Evolutionary conservation across 805 yeast species (phyloP).

Genomic region (Hanseniaspora guilliermondii): DNA sequence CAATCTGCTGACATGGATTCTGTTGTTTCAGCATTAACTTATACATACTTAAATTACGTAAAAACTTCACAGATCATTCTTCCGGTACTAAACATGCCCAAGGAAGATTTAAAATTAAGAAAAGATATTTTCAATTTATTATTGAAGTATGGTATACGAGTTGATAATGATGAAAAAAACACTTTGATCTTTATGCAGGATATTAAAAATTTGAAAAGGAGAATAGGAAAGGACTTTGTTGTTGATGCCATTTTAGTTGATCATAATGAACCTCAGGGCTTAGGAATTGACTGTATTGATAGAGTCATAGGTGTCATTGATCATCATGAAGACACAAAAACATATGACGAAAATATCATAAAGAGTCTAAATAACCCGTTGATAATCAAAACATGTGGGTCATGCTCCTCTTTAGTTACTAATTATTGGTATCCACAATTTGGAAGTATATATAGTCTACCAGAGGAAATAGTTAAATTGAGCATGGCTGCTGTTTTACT

Average conservation of each 20-base stretch:
- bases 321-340: conserved; percentile 69
- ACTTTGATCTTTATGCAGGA: conserved; percentile 60
- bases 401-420: conserved; percentile 67
- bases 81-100: conserved; percentile 70
- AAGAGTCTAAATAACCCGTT: conserved; percentile 36
- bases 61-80: conserved; percentile 30
- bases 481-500: conserved; percentile 56
- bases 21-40: conserved; percentile 59
- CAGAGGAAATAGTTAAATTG: conserved; percentile 31
- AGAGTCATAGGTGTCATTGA: conserved; percentile 57
- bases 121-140: conserved; percentile 57
- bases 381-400: conserved; percentile 50
- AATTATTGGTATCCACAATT: conserved; percentile 38
- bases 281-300: conserved; percentile 23
- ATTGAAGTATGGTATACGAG: conserved; percentile 19
- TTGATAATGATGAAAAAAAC: background rate
- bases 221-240: conserved; percentile 17
- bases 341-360: conserved; percentile 32
- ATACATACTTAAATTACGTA: conserved; percentile 44
- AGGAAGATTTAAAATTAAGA: conserved; percentile 51
- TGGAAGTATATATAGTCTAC: conserved; percentile 13
- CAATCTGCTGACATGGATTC: conserved; percentile 88
- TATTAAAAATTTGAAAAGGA: conserved; percentile 24
- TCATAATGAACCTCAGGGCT: conserved; percentile 59
- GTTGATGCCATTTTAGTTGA: conserved; percentile 55